Evolutionary conservation across 176 grass and related monocot genomes (phyloP), one percentile per base, ranked within the genome.

Genomic region (Eremochloa ophiuroides): DNA sequence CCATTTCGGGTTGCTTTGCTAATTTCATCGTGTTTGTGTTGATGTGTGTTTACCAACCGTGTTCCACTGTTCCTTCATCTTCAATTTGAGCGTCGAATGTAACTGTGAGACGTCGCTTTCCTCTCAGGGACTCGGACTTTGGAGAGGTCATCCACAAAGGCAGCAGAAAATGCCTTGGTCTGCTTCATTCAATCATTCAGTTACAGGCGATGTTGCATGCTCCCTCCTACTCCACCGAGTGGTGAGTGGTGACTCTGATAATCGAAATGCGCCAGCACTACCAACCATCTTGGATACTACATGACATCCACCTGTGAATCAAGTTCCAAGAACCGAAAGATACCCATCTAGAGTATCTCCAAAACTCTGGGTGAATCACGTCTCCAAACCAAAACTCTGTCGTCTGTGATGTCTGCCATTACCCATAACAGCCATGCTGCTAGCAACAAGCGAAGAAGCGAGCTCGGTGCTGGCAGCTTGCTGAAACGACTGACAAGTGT

Each of bases 281-380:
- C 15, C 41, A 47, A 35, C 22, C 60, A 43, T 34, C 60, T 13
- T 34, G 11, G 18, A 64, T n/a, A n/a, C n/a, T n/a, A n/a, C n/a
- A n/a, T n/a, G 75, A 63, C 17, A 47, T 27, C 70, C 16, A 10
- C 42, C 28, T 10, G 10, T 65, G 18, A 22, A 65, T 17, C 17
- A 44, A 64, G 76, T 78, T 65, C 60, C 76, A 65, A 78, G 60
- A 78, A 47, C 28, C 38, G 30, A 75, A 55, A 56, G 10, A 56
- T 38, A 33, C 75, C 58, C 23, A 31, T 63, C 53, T n/a, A n/a
- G n/a, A n/a, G n/a, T n/a, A n/a, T n/a, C n/a, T n/a, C n/a, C n/a
- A n/a, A n/a, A n/a, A n/a, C n/a, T n/a, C n/a, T n/a, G n/a, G n/a
- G n/a, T n/a, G n/a, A n/a, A n/a, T n/a, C n/a, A n/a, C n/a, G n/a